Evolutionary conservation across 148 eudicot genomes (phyloP).

Genomic region (Fallopia convolvulus): DNA sequence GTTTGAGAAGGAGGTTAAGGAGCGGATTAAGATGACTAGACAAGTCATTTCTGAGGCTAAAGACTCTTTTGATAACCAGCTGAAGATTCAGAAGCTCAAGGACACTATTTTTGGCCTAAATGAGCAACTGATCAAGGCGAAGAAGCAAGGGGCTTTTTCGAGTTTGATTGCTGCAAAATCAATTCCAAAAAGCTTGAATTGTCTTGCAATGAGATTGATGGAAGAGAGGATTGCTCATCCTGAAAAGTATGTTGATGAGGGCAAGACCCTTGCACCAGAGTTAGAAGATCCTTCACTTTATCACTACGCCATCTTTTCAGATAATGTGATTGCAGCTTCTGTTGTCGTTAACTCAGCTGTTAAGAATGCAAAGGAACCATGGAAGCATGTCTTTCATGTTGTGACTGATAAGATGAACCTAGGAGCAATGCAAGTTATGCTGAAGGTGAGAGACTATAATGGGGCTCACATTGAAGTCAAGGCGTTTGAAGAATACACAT

Average conservation of each 20-base stretch:
- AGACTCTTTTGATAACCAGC: constrained; percentile 26
- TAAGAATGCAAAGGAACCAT: constrained; percentile 27
- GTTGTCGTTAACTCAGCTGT: constrained; percentile 34
- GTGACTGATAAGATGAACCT: constrained; percentile 36
- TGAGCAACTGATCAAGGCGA: constrained; percentile 24
- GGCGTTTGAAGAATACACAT: constrained; percentile 27
- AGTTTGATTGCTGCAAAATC: constrained; percentile 33
- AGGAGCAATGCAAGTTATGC: constrained; percentile 34
- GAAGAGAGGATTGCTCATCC: constrained; percentile 34
- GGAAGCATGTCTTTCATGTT: constrained; percentile 27
- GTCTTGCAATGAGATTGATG: constrained; percentile 30
- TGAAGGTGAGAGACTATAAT: constrained; percentile 26
- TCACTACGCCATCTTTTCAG: constrained; percentile 32
- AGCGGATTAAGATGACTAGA: constrained; percentile 18
- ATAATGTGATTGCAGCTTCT: constrained; percentile 30
- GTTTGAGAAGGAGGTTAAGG: constrained; percentile 32
- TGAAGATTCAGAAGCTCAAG: constrained; percentile 23
- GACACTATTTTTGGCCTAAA: constrained; percentile 19
- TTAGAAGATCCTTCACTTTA: constrained; percentile 30
- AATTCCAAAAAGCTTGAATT: constrained; percentile 32
- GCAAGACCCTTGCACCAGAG: constrained; percentile 18
- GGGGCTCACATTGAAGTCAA: constrained; percentile 33
- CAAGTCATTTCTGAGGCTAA: constrained; percentile 28
- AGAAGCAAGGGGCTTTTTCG: constrained; percentile 29
- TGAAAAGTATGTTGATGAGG: constrained; percentile 25